Conservation (phyloP, 139 green algal species). For the Chlorella sp. region DNA sequence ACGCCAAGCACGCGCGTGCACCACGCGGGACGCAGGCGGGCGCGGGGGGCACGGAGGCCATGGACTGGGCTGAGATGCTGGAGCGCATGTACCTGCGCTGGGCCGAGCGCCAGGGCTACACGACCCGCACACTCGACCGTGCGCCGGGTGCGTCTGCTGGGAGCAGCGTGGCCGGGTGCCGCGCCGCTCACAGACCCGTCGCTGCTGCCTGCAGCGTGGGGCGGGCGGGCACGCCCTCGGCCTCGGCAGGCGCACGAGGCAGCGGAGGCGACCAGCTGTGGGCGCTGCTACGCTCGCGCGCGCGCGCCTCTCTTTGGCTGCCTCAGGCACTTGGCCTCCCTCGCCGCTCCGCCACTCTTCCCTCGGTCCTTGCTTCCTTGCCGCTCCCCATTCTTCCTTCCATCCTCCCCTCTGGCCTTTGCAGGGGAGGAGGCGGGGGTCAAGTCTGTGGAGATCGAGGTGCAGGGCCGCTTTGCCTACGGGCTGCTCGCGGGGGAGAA, state of each 20-base stretch:
- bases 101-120: slow-evolving; percentile 61
- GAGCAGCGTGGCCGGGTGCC: not conserved
- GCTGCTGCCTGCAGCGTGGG: too few relatives aligned
- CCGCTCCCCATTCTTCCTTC: not conserved
- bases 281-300: too few relatives aligned
- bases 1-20: slow-evolving; percentile 55
- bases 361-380: too few relatives aligned
- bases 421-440: slow-evolving; percentile 88
- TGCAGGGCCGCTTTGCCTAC: slow-evolving; percentile 79
- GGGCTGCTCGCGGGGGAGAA: slow-evolving; percentile 84
- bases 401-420: not conserved
- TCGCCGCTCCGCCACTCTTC: not conserved
- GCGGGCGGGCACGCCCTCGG: too few relatives aligned
- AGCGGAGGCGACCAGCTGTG: too few relatives aligned
- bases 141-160: slow-evolving; percentile 20
- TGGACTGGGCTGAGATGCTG: slow-evolving; percentile 95
- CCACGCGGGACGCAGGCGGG: too few relatives aligned
- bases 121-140: slow-evolving; percentile 34
- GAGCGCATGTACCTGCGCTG: slow-evolving; percentile 93
- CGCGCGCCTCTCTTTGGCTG: too few relatives aligned
- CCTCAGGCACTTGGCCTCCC: not conserved
- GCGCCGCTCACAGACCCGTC: too few relatives aligned
- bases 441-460: slow-evolving; percentile 84
- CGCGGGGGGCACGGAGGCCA: slow-evolving; percentile 84
- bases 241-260: too few relatives aligned